Evolutionary conservation across 768 basidiomycete genomes (phyloP).

Genomic region (Paxillus rubicundulus): DNA sequence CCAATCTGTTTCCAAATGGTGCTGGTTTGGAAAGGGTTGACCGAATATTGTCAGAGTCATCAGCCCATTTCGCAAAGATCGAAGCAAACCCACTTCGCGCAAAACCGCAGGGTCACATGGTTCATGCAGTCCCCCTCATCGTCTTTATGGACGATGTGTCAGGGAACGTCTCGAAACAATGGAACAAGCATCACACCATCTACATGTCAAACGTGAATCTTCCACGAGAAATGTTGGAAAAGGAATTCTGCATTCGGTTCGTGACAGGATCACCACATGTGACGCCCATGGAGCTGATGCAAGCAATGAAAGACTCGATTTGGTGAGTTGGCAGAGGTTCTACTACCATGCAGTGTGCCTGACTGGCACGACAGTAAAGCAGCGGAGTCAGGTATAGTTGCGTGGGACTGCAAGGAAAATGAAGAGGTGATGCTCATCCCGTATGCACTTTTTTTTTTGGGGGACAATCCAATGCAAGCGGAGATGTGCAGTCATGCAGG

Average conservation of each 20-base stretch:
- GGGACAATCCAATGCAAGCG: slow-evolving; percentile 36
- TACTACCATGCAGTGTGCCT: too few relatives aligned
- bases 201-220: too few relatives aligned
- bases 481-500: slow-evolving; percentile 36
- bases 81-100: slow-evolving; percentile 16
- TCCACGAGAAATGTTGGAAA: too few relatives aligned
- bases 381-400: slow-evolving; percentile 13
- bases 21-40: too few relatives aligned
- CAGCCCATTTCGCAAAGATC: background rate
- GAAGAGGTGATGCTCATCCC: slow-evolving; percentile 14
- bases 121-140: too few relatives aligned
- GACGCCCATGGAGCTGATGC: slow-evolving; percentile 29
- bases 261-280: slow-evolving; percentile 32
- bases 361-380: background rate
- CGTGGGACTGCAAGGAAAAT: slow-evolving; percentile 27
- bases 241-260: too few relatives aligned
- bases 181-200: too few relatives aligned
- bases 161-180: too few relatives aligned
- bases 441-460: slow-evolving; percentile 28
- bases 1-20: too few relatives aligned
- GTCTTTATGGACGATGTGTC: too few relatives aligned
- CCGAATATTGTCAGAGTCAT: too few relatives aligned
- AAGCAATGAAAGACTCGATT: slow-evolving; percentile 25
- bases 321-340: slow-evolving; percentile 6
- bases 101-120: slow-evolving; percentile 12